A percentile compares a stretch with the other conserved stretches of the same genome.
Conservation (phyloP, 345 rosid species). For the Euclidium syriacum region DNA sequence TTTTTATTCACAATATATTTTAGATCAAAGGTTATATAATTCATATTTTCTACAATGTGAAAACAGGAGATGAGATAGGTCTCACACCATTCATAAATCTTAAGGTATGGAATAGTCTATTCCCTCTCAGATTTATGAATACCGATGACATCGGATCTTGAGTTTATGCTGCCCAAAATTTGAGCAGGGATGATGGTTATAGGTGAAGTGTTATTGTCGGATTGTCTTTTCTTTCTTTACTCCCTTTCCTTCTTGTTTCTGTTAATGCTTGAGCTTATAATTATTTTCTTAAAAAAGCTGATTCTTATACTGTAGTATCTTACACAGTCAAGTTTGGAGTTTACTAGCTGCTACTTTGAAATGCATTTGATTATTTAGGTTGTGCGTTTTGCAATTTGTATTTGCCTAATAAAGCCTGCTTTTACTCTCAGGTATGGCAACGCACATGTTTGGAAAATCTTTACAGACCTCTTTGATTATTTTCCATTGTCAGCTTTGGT, state of each 20-base stretch:
- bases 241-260: neutral
- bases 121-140: neutral
- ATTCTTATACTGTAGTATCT: neutral
- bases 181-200: constrained; percentile 30
- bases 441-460: constrained; percentile 89
- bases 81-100: constrained; percentile 42
- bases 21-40: neutral
- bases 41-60: constrained; percentile 12
- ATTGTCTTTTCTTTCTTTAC: neutral
- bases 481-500: constrained; percentile 97
- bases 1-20: neutral
- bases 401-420: neutral
- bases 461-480: constrained; percentile 92
- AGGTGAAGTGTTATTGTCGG: too few relatives aligned
- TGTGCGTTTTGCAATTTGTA: neutral
- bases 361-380: constrained; percentile 11
- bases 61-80: constrained; percentile 55
- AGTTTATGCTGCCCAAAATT: neutral
- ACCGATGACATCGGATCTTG: neutral
- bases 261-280: too few relatives aligned
- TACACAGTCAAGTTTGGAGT: neutral
- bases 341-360: neutral
- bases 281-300: neutral
- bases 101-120: constrained; percentile 38
- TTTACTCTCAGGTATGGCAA: constrained; percentile 77